phyloP scores from a whole-genome alignment of 2,329 filamentous ascomycete species.

The Aspergillus ruber region DNA sequence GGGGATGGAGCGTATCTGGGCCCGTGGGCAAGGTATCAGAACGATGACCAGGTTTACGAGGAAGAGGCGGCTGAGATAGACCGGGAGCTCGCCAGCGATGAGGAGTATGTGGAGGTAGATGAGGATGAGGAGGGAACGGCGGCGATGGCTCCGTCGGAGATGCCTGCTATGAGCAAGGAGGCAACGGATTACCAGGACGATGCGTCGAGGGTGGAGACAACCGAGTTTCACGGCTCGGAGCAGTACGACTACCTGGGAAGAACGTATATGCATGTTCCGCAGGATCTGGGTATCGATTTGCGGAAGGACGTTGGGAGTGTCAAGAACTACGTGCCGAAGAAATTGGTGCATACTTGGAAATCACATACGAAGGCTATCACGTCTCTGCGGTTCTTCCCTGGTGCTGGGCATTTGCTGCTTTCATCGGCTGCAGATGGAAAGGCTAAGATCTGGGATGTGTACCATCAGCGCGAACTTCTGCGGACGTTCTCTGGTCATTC shows the following conservation, averaged over 20 bases:
- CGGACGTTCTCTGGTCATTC: slow-evolving; percentile 87
- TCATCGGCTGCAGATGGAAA: slow-evolving; percentile 86
- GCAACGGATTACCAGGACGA: slow-evolving; percentile 46
- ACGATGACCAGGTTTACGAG: slow-evolving; percentile 64
- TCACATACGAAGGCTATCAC: slow-evolving; percentile 79
- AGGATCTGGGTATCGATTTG: slow-evolving; percentile 80
- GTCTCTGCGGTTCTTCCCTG: slow-evolving; percentile 81
- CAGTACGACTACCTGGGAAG: slow-evolving; percentile 90
- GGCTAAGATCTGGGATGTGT: slow-evolving; percentile 90
- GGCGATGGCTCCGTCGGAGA: slow-evolving; percentile 45
- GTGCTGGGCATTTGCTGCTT: slow-evolving; percentile 78
- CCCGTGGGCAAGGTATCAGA: slow-evolving; percentile 82
- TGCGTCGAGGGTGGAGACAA: slow-evolving; percentile 67
- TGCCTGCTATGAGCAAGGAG: slow-evolving; percentile 46
- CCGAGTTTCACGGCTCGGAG: slow-evolving; percentile 75
- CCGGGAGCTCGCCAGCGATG: slow-evolving; percentile 66
- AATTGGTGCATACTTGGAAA: slow-evolving; percentile 85
- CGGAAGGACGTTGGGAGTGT: slow-evolving; percentile 70
- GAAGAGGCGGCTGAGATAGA: slow-evolving; percentile 63
- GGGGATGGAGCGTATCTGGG: slow-evolving; percentile 85
- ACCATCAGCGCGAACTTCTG: slow-evolving; percentile 80
- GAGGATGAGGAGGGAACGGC: slow-evolving; percentile 54
- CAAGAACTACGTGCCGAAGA: slow-evolving; percentile 93
- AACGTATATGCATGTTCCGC: slow-evolving; percentile 96
- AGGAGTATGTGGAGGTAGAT: slow-evolving; percentile 62